Evolutionary conservation across 2,329 filamentous ascomycete species (phyloP), one percentile per base, ranked within the genome.

Genomic region (Zymoseptoria crescenta): DNA sequence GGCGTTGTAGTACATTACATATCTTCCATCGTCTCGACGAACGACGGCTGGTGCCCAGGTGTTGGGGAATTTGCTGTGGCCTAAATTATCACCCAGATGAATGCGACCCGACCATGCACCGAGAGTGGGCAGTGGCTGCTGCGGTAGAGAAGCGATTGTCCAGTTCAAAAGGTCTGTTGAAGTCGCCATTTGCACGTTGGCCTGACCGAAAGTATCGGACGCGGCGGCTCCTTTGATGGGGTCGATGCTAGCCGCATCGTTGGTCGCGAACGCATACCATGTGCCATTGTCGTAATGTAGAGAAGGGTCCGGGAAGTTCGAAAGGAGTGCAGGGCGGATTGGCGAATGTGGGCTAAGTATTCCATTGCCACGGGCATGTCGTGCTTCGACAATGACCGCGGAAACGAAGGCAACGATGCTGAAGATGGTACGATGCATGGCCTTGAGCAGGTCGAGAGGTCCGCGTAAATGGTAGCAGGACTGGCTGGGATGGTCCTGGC

Each of bases 221-320:
- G 63, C 58, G 28, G 67, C 27, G 61, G 53, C 24, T 20, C 45
- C 45, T 60, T 65, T 6, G 35, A 56, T 56, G 3, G 62, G 28
- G 4, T 72, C 59, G 13, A 70, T 66, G 6, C 69, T 69, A 7
- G 71, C 69, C 2, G 68, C 70, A 55, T 71, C 70, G 59, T 71
- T 74, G 19, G 74, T 76, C 0, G 68, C 74, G 56, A 69, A 75
- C 1, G 74, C 73, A 54, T 74, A 75, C 69, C 70, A 76, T 0
- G 66, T 70, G 20, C 69, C 69, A 20, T 71, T 66, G 27, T 67
- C 60, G 41, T 67, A 61, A 30, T 69, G 64, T 13, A 76, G 62
- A 8, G 68, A 59, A 2, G 74, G 74, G 63, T 76, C 74, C 0
- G 74, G 70, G 54, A 76, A 76, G 64, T 76, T 74, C 20, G 64